Percentiles rank a stretch among this genome's conserved stretches.
Conservation (phyloP, 192 early-diverging fungal genomes). For the Ambispora gerdemannii region DNA sequence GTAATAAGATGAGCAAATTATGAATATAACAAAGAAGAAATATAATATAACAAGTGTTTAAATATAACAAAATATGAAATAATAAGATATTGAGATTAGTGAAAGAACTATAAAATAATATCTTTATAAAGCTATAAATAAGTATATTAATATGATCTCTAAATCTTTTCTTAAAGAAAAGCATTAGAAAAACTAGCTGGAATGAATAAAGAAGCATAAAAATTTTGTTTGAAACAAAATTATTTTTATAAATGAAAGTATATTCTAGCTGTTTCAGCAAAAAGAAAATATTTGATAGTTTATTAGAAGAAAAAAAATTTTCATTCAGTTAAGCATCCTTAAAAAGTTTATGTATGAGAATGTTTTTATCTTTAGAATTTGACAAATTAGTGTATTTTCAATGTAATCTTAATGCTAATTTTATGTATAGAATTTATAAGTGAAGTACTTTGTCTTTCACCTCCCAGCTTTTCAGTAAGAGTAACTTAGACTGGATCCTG, state of each 20-base stretch:
- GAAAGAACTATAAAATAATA: too few species aligned
- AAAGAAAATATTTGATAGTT: not conserved
- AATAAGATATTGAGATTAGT: too few species aligned
- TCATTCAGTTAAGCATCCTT: conserved; percentile 12
- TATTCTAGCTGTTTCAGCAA: not conserved
- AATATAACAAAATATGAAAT: too few species aligned
- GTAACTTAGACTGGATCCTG: not conserved
- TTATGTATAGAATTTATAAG: too few species aligned
- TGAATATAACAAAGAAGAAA: too few species aligned
- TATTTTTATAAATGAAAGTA: too few species aligned
- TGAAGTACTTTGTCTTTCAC: too few species aligned
- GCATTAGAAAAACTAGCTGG: not conserved
- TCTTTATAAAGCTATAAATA: not conserved
- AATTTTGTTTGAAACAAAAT: not conserved
- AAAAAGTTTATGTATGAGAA: conserved; percentile 3
- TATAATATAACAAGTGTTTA: too few species aligned
- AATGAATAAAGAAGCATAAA: conserved; percentile 1
- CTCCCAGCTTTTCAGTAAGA: not conserved
- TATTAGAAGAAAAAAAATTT: not conserved
- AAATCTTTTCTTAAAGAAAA: not conserved
- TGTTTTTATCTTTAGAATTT: not conserved
- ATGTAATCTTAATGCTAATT: too few species aligned
- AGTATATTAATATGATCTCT: not conserved
- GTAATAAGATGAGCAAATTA: too few species aligned
- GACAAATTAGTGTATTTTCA: too few species aligned